These are phyloP conservation scores for Fusarium protoensiforme DNA, from an alignment of 2,329 filamentous ascomycete genomes.

Conservation along the genomic window DNA sequence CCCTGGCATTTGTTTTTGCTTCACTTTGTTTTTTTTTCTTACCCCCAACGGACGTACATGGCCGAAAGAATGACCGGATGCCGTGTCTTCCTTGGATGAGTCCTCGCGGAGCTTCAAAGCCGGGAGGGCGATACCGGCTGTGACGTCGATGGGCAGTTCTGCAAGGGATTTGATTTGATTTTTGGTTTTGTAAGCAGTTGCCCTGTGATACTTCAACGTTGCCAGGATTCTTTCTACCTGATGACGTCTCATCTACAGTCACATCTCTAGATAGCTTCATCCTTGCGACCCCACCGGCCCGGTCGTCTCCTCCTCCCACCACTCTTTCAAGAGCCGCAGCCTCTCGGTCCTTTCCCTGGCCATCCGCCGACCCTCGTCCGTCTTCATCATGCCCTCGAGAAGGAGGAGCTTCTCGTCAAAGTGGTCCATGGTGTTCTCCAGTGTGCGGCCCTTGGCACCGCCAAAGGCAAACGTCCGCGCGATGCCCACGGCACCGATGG, in stretches of 20 bases:
- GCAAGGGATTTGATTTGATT: neutral
- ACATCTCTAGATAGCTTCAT: neutral
- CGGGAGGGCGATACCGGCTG: neutral
- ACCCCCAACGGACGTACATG: constrained; percentile 3
- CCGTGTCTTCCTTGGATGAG: constrained; percentile 19
- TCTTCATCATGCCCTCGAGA: constrained; percentile 75
- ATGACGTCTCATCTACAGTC: neutral
- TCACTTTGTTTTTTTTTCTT: neutral
- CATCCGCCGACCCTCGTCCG: constrained; percentile 63
- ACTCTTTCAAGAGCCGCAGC: constrained; percentile 63
- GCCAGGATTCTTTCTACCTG: neutral
- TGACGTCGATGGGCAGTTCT: neutral
- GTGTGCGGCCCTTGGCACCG: constrained; percentile 68
- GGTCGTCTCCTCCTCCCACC: constrained; percentile 66
- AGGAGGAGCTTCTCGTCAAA: constrained; percentile 80
- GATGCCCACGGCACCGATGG: constrained; percentile 87
- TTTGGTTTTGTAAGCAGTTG: neutral
- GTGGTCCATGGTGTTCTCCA: constrained; percentile 77
- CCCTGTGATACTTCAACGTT: neutral
- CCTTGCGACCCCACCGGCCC: constrained; percentile 1
- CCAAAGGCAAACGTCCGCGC: constrained; percentile 74
- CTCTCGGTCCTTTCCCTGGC: constrained; percentile 65
- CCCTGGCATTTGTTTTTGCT: neutral
- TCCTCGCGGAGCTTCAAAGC: neutral
- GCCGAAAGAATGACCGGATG: neutral